Evolutionary conservation across 2,329 filamentous ascomycete genomes (phyloP), one percentile per base, ranked within the genome.

Genomic region (Ceratocystis cubensis): DNA sequence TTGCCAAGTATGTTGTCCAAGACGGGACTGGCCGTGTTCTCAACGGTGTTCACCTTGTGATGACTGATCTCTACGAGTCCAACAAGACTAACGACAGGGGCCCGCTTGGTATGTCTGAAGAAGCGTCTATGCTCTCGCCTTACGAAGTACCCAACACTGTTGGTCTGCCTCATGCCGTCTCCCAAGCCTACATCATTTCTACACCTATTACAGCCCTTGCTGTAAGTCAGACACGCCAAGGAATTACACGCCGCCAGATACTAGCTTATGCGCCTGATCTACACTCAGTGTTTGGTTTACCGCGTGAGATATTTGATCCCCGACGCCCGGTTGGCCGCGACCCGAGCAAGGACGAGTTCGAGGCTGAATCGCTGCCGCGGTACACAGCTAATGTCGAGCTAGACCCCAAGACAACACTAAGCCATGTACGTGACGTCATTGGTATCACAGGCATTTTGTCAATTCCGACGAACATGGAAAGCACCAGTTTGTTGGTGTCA

Each of bases 21-120:
- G 82, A 86, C 69, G 77, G 80, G 28, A 73, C 74, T 20, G 70
- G 70, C 1, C 72, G 77, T 2, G 76, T 80, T n/a, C 83, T 92
- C 68, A 90, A 91, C 75, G 92, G 92, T 46, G 89, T 96, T 75
- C 90, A 96, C 71, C 81, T 97, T 6, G 82, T 92, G 22, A 82
- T 96, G 10, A 87, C 89, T 0, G 93, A 99, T 73, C 83, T 99
- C 45, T 97, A 92, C 76, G 94, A 96, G 75, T 96, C 92, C 0
- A 81, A 87, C 0, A 76, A 86, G 10, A 80, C 89, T 25, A 94
- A 99, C 73, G 89, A 96, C 75, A 88, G 94, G 66, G 94, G 93
- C 1, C 82, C 88, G 2, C 81, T 96, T 1, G 87, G 83, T 63
- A 59, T 8, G 30, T 81, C 86, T 25, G 77, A 83, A 1, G 78